Base-by-base conservation (phyloP, 2,329 filamentous ascomycete species). In the Colletotrichum sp. region DNA sequence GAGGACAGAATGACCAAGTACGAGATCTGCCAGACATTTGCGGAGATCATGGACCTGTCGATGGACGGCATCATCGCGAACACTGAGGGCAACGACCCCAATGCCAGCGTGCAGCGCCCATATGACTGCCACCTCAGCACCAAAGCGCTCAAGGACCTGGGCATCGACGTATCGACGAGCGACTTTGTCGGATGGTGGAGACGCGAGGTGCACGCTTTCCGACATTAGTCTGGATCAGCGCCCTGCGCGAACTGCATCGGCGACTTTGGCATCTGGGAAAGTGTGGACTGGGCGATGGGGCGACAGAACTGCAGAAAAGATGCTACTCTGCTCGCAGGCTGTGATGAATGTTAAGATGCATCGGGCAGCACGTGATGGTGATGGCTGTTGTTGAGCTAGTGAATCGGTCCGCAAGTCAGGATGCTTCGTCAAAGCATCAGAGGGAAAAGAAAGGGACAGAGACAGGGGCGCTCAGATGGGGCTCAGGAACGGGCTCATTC, bases 81-180 rank as follows among this genome's bases (percentile, higher is more conserved):
- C 78, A 89, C 91, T 29, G 88, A 94, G 78, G 93, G 93, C 47
- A 93, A 94, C 81, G 93, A 94, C 76, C 91, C 92, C 8, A 92
- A 90, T 75, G 90, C 93, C 58, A 87, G 88, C 27, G 94, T 95
- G 1, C 91, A 95, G 84, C 89, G 95, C 76, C 95, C 96, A 15
- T 98, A 94, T 80, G 95, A 98, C 83, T 96, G 94, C 78, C 95
- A 98, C 83, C 86, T 98, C 59, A 95, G 94, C 78, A 98, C 94
- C 11, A 90, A 90, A 82, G 90, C 87, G 51, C 84, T 98, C 76
- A 90, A 90, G 81, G 91, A 94, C 16, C 81, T 98, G 75, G 94
- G 91, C 0, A 94, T 98, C 76, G 89, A 94, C 79, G 90, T 96
- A 70, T 86, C 89, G 59, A 95, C 94, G 0, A 89, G 92, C 79